Evolutionary conservation across 768 basidiomycete genomes (phyloP).

Genomic region (Hericium coralloides): DNA sequence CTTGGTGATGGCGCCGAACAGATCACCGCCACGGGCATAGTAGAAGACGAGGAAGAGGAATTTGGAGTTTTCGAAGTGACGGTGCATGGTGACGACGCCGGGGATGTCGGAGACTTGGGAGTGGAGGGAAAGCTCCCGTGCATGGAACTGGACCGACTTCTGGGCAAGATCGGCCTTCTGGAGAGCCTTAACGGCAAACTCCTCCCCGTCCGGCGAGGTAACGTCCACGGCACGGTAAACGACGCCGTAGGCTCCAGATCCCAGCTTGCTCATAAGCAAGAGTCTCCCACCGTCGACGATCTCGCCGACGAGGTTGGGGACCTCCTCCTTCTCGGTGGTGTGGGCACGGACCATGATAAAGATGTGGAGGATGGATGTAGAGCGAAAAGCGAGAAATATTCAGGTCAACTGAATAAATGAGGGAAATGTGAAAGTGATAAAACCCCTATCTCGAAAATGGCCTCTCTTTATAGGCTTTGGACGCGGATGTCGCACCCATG

Average conservation of each 20-base stretch:
- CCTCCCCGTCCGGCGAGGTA: background rate
- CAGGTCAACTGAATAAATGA: no score
- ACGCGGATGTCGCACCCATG: no score
- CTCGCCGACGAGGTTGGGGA: background rate
- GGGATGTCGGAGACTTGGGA: background rate
- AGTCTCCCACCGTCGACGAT: background rate
- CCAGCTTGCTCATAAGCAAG: background rate
- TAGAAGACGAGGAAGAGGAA: slow-evolving; percentile 19
- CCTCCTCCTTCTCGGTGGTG: no score
- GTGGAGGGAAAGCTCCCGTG: slow-evolving; percentile 5
- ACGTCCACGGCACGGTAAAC: slow-evolving; percentile 1
- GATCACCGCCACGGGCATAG: slow-evolving; percentile 26
- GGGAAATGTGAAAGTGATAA: no score
- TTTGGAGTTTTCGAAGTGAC: background rate
- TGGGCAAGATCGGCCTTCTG: background rate
- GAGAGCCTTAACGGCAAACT: background rate
- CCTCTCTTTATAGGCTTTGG: no score
- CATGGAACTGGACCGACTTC: background rate
- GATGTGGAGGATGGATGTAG: no score
- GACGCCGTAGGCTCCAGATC: slow-evolving; percentile 1
- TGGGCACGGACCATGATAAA: no score
- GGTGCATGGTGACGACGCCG: slow-evolving; percentile 7
- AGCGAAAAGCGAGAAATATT: background rate
- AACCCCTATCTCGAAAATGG: no score
- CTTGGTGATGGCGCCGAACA: slow-evolving; percentile 32